Base-by-base conservation (phyloP, 1,284 basidiomycete genomes). In the Boletus semigastroideus region DNA sequence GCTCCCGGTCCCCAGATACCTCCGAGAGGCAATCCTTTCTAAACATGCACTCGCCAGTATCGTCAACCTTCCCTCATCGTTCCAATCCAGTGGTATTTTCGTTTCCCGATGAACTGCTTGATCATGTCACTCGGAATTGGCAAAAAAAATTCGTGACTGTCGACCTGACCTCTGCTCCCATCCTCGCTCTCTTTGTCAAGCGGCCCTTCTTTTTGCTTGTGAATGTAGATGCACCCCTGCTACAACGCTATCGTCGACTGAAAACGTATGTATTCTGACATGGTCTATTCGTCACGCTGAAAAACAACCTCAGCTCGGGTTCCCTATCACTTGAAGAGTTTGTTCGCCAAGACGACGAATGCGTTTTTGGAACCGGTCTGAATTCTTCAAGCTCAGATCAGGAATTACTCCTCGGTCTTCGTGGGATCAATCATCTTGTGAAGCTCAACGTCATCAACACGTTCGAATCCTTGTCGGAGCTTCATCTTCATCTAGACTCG, bases 181-280 rank as follows among this genome's bases (percentile, higher is more conserved):
- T 84, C 16, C 76, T 95, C 38, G 77, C 78, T 52, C 73, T 78
- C 42, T 98, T 98, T 64, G 69, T 85, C 36, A 94, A 88, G 65
- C 78, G 97, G 10, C 96, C 96, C 0, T 98, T 94, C 68, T 94
- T 98, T 66, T 73, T 98, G 62, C 79, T 98, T 30, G 74, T 98
- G 36, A 81, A 76, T 42, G 79, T 96, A n/a, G 92, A 98, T 55
- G 95, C 91, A 0, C 94, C 95, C 0, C 63, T 96, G 22, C 66
- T 86, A 25, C 70, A 74, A 45, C 77, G 87, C 30, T 89, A 76
- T 62, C 69, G 71, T 48, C 78, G 85, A 43, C 74, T 74, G 28
- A 68, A 72, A 54, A 72, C 74, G 84, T 84, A 62, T 56, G 77
- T 67, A 41, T 33, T 48, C 42, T 20, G 22, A 37, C 25, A 34